phyloP scores from a whole-genome alignment of 176 grass and related monocot species.

The Coix lacrymajobi region DNA sequence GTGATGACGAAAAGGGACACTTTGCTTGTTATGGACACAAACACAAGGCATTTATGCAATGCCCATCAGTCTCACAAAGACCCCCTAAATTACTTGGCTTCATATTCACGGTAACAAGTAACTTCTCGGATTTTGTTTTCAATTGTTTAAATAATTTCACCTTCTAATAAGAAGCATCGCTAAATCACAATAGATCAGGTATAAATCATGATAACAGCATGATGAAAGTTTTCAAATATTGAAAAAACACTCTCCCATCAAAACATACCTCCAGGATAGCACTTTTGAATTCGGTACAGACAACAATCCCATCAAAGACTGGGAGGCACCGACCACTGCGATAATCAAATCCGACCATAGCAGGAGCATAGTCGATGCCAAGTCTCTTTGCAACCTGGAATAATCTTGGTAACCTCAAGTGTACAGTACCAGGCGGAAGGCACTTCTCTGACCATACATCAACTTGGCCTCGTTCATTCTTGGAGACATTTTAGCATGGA shows the following conservation, averaged over 20 bases:
- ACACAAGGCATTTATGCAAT: constrained; percentile 5
- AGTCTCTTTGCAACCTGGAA: constrained; percentile 84
- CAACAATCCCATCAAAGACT: constrained; percentile 79
- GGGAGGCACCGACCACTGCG: constrained; percentile 58
- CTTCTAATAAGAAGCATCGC: neutral
- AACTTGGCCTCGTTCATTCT: constrained; percentile 96
- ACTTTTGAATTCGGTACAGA: constrained; percentile 72
- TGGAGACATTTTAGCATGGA: constrained; percentile 24
- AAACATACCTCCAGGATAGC: constrained; percentile 79
- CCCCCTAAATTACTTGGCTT: neutral
- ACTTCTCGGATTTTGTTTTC: neutral
- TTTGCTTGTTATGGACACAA: neutral
- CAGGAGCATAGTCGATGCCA: constrained; percentile 85
- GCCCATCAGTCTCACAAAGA: neutral
- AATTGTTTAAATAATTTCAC: neutral
- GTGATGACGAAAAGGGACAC: neutral
- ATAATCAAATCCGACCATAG: constrained; percentile 97
- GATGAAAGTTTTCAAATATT: neutral
- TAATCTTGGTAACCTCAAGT: constrained; percentile 85
- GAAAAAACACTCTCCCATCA: neutral
- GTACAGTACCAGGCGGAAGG: constrained; percentile 81
- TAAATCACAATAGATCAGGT: neutral
- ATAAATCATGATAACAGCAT: neutral
- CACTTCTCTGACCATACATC: constrained; percentile 98
- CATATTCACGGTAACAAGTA: neutral